Percentiles rank a stretch among this genome's conserved stretches.
Evolutionary conservation across 805 yeast genomes (phyloP).

Genomic region (Candida andamanensis): DNA sequence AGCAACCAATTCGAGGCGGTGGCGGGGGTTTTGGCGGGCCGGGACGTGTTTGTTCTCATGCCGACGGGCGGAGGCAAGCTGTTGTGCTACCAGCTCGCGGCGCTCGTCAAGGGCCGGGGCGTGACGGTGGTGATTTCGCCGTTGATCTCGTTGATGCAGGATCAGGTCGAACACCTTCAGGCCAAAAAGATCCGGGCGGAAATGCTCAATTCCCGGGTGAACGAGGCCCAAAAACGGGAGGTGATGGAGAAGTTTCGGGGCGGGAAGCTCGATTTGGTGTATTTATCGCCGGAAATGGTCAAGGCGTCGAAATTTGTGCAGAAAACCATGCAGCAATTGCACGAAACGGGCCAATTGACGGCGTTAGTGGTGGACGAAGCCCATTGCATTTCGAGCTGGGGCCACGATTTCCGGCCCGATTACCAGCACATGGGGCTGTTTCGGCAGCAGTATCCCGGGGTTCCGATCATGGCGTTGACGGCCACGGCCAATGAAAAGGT

Average conservation of each 20-base stretch:
- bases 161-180: constrained; percentile 81
- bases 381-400: constrained; percentile 98
- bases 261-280: constrained; percentile 71
- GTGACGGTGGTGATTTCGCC: constrained; percentile 93
- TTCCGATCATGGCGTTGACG: constrained; percentile 93
- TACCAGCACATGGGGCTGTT: constrained; percentile 76
- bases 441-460: constrained; percentile 65
- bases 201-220: constrained; percentile 78
- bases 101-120: constrained; percentile 68
- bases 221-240: constrained; percentile 55
- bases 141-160: constrained; percentile 93
- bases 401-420: constrained; percentile 97
- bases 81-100: constrained; percentile 91
- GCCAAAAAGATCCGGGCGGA: constrained; percentile 71
- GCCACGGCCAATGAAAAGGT: constrained; percentile 96
- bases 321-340: constrained; percentile 53
- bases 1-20: constrained; percentile 85
- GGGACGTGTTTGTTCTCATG: constrained; percentile 91
- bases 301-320: constrained; percentile 67
- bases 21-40: constrained; percentile 66
- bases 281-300: constrained; percentile 93
- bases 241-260: constrained; percentile 57
- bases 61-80: constrained; percentile 99
- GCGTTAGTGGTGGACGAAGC: constrained; percentile 95
- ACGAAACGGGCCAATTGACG: constrained; percentile 57